These are phyloP conservation scores for Aspergillus piperis DNA, from an alignment of 2,329 filamentous ascomycete genomes.

Conservation along the genomic window DNA sequence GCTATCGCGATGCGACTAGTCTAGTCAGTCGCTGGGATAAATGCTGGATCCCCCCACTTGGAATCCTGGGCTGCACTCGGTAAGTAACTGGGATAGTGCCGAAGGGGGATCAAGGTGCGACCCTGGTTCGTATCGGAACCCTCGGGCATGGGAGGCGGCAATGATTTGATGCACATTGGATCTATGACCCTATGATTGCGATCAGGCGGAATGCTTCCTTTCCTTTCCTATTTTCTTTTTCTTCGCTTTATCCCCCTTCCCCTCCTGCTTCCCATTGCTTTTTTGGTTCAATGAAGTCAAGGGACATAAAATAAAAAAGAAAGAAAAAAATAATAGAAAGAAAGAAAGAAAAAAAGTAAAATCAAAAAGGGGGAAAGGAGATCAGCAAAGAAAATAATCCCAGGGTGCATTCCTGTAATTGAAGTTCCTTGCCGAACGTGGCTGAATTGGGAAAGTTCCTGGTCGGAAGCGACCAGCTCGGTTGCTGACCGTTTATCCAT, in stretches of 20 bases:
- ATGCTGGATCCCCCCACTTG: slow-evolving; percentile 6
- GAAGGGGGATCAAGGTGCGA: slow-evolving; percentile 7
- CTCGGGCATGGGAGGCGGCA: slow-evolving; percentile 17
- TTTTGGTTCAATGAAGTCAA: background rate
- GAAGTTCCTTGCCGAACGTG: slow-evolving; percentile 3
- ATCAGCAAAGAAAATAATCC: slow-evolving; percentile 1
- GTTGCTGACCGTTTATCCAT: background rate
- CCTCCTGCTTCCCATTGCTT: background rate
- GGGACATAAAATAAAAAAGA: background rate
- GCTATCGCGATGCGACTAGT: background rate
- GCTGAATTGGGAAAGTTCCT: slow-evolving; percentile 2
- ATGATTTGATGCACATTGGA: slow-evolving; percentile 9
- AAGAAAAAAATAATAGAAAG: no score
- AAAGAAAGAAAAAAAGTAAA: background rate
- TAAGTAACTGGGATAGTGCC: slow-evolving; percentile 13
- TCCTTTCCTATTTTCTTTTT: background rate
- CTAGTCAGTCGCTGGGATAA: background rate
- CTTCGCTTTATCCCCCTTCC: background rate
- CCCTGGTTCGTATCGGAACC: slow-evolving; percentile 15
- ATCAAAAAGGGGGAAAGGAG: background rate
- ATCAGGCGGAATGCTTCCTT: slow-evolving; percentile 5
- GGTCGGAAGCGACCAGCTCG: background rate
- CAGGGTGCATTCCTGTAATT: slow-evolving; percentile 2
- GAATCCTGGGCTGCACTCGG: slow-evolving; percentile 3
- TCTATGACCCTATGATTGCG: slow-evolving; percentile 7